Percentiles rank a stretch among this genome's conserved stretches.
Conservation (phyloP, 441 rosid genomes). For the Jatropha multifida region DNA sequence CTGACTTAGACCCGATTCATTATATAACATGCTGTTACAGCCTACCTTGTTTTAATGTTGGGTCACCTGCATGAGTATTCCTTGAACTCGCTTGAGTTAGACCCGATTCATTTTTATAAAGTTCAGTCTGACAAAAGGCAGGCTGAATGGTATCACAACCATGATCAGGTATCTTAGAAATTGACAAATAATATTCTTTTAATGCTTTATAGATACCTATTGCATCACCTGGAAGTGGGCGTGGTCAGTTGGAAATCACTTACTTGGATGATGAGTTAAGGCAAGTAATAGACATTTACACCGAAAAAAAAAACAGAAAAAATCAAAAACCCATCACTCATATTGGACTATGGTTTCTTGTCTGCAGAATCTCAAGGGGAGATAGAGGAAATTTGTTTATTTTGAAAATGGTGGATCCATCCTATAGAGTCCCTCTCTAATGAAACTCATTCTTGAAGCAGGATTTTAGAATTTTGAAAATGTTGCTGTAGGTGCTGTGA, state of each 20-base stretch:
- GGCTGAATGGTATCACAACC: too few species aligned
- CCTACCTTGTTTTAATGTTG: too few species aligned
- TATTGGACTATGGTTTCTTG: neutral
- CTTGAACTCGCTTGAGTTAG: too few species aligned
- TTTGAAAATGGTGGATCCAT: slow-evolving; percentile 50
- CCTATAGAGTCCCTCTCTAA: slow-evolving; percentile 40
- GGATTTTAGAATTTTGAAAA: neutral
- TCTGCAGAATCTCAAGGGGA: slow-evolving; percentile 46
- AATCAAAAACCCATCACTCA: neutral
- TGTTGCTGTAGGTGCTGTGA: too few species aligned
- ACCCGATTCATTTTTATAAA: too few species aligned
- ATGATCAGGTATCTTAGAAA: too few species aligned
- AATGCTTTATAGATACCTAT: slow-evolving; percentile 32
- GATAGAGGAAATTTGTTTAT: slow-evolving; percentile 46
- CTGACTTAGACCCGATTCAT: too few species aligned
- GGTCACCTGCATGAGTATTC: too few species aligned
- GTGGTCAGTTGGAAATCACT: slow-evolving; percentile 49
- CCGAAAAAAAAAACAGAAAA: too few species aligned
- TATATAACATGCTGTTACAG: too few species aligned
- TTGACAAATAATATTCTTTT: neutral
- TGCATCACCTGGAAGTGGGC: slow-evolving; percentile 45
- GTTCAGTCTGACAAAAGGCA: too few species aligned
- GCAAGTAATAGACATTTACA: slow-evolving; percentile 11
- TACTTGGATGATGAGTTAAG: slow-evolving; percentile 48
- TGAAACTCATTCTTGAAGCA: neutral